Base-by-base conservation (phyloP, 192 early-diverging fungal genomes). In the Linnemannia schmuckeri region DNA sequence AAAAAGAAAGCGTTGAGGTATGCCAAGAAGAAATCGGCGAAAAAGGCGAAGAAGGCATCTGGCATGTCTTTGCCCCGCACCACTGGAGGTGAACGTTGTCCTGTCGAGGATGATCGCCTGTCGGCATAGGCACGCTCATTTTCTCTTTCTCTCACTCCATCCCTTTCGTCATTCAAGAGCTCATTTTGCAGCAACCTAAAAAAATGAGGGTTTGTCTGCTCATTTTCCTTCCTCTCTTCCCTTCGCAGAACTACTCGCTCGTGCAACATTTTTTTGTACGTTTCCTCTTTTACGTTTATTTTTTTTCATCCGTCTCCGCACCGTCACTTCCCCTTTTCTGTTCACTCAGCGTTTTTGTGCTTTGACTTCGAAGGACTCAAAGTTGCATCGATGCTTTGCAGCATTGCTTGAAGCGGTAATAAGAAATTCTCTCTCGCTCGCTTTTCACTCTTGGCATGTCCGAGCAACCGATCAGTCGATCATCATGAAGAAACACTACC, bases 11-110 rank as follows among this genome's bases (percentile, higher is more conserved):
- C 27, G 13, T 17, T n/a, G 75, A 61, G 37, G 35, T 52, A 76
- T 47, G 70, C 35, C 30, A 76, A 76, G 80, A 76, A 76, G 47
- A 82, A 82, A 52, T 76, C 38, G 40, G 70, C 49, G 22, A 55
- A 38, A 10, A 70, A 78, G 33, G 41, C 38, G 10, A 69, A 30
- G 41, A 63, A 77, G 42, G 61, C 61, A 41, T 72, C 35, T 13
- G 69, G 33, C 17, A 41, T 41, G 69, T 15, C 35, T 20, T 24
- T 35, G 69, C 20, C 49, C 49, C 38, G 30, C 44, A 8, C 6
- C 72, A 73, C 4, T 47, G 27, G 42, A 24, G 6, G 30, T 27
- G 35, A 33, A 33, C 35, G 30, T 3, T 17, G 38, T n/a, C 18
- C 37, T n/a, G 35, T 3, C 35, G 33, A 20, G 1, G 74, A 22